These are phyloP conservation scores for Scenedesmus sp. DNA, from an alignment of 163 green algal genomes.

Conservation along the genomic window DNA sequence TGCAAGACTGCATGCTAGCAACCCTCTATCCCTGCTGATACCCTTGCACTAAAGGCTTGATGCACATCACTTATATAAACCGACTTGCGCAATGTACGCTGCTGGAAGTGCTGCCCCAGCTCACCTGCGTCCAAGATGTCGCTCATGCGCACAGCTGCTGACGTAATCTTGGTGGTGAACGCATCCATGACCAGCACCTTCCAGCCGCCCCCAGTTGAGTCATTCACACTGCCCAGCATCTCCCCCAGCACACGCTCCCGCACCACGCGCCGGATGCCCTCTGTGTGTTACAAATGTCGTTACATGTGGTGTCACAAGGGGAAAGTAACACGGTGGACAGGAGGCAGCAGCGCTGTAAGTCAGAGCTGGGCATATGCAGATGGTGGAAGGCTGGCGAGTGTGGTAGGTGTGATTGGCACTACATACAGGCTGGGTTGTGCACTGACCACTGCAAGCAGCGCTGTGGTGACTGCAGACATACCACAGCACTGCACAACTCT, in stretches of 20 bases:
- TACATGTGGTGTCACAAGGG: background rate
- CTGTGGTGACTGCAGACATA: no score
- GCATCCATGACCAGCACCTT: slow-evolving; percentile 84
- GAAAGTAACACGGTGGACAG: background rate
- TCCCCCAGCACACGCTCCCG: slow-evolving; percentile 70
- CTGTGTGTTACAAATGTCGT: slow-evolving; percentile 4
- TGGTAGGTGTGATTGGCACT: no score
- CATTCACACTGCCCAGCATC: slow-evolving; percentile 78
- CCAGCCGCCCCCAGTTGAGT: slow-evolving; percentile 54
- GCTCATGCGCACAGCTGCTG: slow-evolving; percentile 69
- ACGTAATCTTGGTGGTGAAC: slow-evolving; percentile 81
- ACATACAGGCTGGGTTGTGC: no score
- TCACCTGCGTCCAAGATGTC: slow-evolving; percentile 78
- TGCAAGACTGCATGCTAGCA: background rate
- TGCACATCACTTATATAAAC: background rate
- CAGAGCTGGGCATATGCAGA: no score
- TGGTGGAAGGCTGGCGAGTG: no score
- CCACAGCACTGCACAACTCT: no score
- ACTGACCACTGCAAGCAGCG: no score
- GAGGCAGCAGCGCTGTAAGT: background rate
- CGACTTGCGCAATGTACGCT: background rate
- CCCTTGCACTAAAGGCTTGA: no score
- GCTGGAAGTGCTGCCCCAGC: background rate
- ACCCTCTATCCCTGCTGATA: background rate
- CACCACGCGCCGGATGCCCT: slow-evolving; percentile 44